Conservation (phyloP, 352 stramenopile species). For the Globisporangium cederbergense region DNA sequence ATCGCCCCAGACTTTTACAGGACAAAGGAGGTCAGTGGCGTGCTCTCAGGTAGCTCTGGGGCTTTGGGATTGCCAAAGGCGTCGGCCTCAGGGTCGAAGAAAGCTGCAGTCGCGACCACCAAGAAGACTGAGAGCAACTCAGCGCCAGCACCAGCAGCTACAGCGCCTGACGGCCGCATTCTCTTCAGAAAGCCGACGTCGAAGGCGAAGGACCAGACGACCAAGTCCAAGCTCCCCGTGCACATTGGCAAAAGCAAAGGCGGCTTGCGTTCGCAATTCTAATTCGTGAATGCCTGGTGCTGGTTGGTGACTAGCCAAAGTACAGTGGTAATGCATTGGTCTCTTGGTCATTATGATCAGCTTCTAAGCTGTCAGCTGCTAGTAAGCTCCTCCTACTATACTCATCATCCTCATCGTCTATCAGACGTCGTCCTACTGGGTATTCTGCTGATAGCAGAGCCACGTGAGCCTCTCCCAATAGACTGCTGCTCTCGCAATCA, state of each 20-base stretch:
- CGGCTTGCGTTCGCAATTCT: slow-evolving; percentile 69
- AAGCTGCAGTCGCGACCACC: background rate
- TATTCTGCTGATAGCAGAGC: slow-evolving; percentile 1
- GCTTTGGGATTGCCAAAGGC: slow-evolving; percentile 57
- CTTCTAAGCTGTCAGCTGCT: background rate
- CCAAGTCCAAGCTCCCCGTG: slow-evolving; percentile 55
- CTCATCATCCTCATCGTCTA: background rate
- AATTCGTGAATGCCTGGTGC: background rate
- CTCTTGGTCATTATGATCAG: background rate
- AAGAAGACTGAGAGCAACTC: slow-evolving; percentile 6
- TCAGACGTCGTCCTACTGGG: background rate
- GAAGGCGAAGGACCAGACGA: slow-evolving; percentile 18
- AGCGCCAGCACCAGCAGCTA: slow-evolving; percentile 17
- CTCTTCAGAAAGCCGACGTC: slow-evolving; percentile 64
- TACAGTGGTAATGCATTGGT: slow-evolving; percentile 13
- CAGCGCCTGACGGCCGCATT: slow-evolving; percentile 49
- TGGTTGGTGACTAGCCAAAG: slow-evolving; percentile 23
- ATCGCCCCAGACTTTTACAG: slow-evolving; percentile 73
- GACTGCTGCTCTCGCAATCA: background rate
- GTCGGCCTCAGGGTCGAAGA: slow-evolving; percentile 13
- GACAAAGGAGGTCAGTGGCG: slow-evolving; percentile 62
- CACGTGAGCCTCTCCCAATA: slow-evolving; percentile 1
- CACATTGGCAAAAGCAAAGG: slow-evolving; percentile 85
- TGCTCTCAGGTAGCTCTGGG: slow-evolving; percentile 64
- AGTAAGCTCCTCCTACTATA: background rate